Conservation (phyloP, 208 protist species). For the Crithidia expoeki region DNA sequence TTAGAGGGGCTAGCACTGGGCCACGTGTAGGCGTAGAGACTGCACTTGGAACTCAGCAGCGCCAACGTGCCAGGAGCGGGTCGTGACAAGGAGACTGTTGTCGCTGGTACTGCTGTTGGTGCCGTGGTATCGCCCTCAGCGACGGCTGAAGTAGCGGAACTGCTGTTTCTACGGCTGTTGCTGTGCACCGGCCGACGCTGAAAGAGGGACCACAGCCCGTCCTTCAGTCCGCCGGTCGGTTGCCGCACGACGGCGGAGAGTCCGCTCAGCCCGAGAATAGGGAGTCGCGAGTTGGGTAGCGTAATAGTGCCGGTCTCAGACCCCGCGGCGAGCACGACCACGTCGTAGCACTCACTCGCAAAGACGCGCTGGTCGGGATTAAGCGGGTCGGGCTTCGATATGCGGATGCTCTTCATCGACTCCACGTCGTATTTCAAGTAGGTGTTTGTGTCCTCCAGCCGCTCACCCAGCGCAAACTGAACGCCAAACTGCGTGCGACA, state of each 20-base stretch:
- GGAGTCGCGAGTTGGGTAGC: constrained; percentile 57
- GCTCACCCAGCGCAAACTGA: constrained; percentile 59
- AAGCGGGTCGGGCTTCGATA: constrained; percentile 40
- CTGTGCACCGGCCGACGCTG: not conserved
- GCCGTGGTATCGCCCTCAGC: not conserved
- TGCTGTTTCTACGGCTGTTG: not conserved
- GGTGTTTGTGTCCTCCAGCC: constrained; percentile 51
- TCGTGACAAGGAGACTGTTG: not conserved
- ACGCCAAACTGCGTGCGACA: constrained; percentile 56
- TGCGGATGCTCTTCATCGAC: constrained; percentile 55
- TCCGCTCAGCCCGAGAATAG: constrained; percentile 69
- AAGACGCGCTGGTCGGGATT: constrained; percentile 33
- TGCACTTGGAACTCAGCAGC: constrained; percentile 37
- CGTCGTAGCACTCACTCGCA: constrained; percentile 56
- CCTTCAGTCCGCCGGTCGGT: constrained; percentile 24
- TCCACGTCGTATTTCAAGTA: constrained; percentile 74
- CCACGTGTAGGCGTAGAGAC: constrained; percentile 44
- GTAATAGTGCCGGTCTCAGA: constrained; percentile 61
- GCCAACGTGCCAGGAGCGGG: constrained; percentile 23
- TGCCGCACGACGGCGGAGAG: constrained; percentile 39
- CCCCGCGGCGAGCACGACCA: constrained; percentile 82
- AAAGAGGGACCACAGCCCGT: constrained; percentile 38
- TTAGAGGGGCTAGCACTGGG: not conserved
- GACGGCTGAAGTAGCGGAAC: not conserved
- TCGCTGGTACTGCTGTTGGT: not conserved